Base-by-base conservation (phyloP, 2,329 filamentous ascomycete genomes). In the Fusarium sp. region DNA sequence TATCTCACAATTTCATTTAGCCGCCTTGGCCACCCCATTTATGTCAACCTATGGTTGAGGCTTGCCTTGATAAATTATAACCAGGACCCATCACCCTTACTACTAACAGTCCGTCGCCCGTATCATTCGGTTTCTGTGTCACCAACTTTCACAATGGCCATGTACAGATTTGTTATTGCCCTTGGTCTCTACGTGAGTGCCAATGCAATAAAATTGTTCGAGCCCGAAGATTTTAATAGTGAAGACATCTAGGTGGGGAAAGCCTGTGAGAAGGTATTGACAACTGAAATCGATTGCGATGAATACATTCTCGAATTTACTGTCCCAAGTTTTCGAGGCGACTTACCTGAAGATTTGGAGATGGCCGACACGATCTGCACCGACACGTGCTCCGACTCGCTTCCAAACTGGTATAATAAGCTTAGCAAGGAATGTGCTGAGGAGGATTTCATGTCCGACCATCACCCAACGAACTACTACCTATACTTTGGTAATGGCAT, bases 141-240 rank as follows among this genome's bases (percentile, higher is more conserved):
- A 22, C 11, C 7, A 14, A 2, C 33, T 18, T 35, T 10, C n/a
- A 11, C 3, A 2, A 50, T 50, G 46, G n/a, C n/a, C 46, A 35
- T 11, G 5, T 5, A 6, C 7, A 50, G 10, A 18, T 18, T 5
- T 18, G 15, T 33, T 14, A 0, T 33, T 15, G 4, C 11, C 5
- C n/a, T 50, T 50, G 46, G 46, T 5, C 29, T 50, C 46, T 35
- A 13, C n/a, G 7, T 50, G 46, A 33, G n/a, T 4, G 12, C 46
- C n/a, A 50, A 10, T 13, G 29, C n/a, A 22, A 8, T 50, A 7
- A 31, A 33, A 5, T 10, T 33, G 5, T 18, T 50, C 20, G 33
- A 35, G 15, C 46, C 15, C 10, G 7, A 13, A 33, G 46, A 50
- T 27, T 22, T 50, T 6, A 14, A 50, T 33, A 6, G 14, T 33